Percentiles rank a stretch among this genome's conserved stretches.
Conservation (phyloP, 2,329 filamentous ascomycete species). For the Colletotrichum paranaense region DNA sequence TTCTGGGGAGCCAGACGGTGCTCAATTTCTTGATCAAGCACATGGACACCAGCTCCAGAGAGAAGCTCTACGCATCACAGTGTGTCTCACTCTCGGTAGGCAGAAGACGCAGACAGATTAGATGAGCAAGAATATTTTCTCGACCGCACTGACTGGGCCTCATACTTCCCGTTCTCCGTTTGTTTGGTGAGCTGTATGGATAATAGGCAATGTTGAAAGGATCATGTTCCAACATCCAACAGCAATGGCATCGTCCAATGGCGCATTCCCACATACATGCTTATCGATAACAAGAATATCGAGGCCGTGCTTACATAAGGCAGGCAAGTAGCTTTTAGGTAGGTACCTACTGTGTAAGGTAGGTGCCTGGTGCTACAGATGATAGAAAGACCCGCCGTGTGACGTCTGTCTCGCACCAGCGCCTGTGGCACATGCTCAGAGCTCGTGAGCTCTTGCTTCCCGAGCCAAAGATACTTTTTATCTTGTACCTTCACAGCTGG, state of each 20-base stretch:
- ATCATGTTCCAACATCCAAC: not conserved
- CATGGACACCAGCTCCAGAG: too few species aligned
- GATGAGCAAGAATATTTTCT: not conserved
- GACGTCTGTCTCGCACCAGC: conserved; percentile 18
- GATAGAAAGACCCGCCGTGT: not conserved
- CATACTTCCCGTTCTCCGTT: not conserved
- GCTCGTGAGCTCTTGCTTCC: conserved; percentile 28
- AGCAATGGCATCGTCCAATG: not conserved
- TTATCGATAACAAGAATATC: not conserved
- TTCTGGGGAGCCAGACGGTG: too few species aligned
- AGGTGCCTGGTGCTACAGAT: not conserved
- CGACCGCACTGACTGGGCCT: not conserved
- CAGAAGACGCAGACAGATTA: not conserved
- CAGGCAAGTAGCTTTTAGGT: too few species aligned
- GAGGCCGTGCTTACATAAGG: too few species aligned
- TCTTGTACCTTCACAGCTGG: not conserved
- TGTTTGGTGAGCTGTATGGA: not conserved
- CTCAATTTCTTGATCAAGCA: too few species aligned
- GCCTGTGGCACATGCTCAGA: conserved; percentile 33
- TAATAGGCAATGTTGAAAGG: not conserved
- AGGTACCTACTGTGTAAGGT: too few species aligned
- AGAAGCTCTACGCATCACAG: too few species aligned
- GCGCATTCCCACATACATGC: not conserved
- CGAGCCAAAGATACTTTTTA: not conserved
- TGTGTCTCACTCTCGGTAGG: too few species aligned